Percentiles rank a stretch among this genome's conserved stretches.
Evolutionary conservation across 2,329 filamentous ascomycete genomes (phyloP).

Genomic region (Rasamsonia emersonii): DNA sequence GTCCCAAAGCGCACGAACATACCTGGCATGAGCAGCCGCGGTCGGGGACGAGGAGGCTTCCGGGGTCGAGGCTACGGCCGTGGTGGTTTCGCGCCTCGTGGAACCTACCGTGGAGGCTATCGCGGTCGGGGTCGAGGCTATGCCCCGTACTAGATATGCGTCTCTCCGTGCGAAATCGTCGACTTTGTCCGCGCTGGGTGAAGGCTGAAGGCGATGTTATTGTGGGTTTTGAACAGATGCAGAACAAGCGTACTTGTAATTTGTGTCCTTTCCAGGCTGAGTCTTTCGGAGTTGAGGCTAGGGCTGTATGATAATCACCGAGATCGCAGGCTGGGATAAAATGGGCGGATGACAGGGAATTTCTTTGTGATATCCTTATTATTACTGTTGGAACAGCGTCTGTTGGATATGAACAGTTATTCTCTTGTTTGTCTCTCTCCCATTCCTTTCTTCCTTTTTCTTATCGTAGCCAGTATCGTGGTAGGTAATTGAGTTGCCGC

Average conservation of each 20-base stretch:
- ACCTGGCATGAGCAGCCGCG: conserved; percentile 75
- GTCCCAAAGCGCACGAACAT: conserved; percentile 93
- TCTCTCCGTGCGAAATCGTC: background rate
- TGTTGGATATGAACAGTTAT: no score
- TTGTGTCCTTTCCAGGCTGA: conserved; percentile 13
- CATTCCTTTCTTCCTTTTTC: no score
- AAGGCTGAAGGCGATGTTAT: no score
- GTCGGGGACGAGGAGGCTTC: conserved; percentile 44
- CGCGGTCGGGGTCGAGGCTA: conserved; percentile 39
- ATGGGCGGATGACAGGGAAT: conserved; percentile 13
- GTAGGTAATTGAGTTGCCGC: no score
- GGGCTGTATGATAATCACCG: conserved; percentile 26
- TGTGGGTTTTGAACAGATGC: conserved; percentile 3
- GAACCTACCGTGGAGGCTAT: conserved; percentile 44
- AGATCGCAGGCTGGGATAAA: conserved; percentile 13
- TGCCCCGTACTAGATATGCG: conserved; percentile 33
- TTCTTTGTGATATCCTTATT: conserved; percentile 17
- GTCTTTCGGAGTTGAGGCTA: conserved; percentile 23
- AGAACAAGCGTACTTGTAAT: conserved; percentile 6
- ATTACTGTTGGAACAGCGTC: no score
- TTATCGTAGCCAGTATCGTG: no score
- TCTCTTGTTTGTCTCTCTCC: no score
- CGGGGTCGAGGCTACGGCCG: conserved; percentile 42
- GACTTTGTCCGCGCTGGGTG: background rate
- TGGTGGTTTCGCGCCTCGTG: conserved; percentile 37